These are phyloP conservation scores for Rosa multiflora DNA, from an alignment of 306 rosid genomes.

Conservation along the genomic window DNA sequence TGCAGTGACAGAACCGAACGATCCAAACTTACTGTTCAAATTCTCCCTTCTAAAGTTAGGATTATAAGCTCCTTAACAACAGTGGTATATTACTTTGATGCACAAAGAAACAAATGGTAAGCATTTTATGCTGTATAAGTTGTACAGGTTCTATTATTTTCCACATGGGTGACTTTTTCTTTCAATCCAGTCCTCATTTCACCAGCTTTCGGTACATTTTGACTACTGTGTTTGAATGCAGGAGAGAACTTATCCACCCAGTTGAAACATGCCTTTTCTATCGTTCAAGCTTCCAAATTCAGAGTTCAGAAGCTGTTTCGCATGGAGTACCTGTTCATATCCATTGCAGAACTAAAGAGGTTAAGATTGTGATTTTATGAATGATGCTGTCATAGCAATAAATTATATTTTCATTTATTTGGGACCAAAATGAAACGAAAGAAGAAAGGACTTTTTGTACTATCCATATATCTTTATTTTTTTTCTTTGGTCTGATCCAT, in stretches of 20 bases:
- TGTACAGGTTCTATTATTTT: slow-evolving; percentile 25
- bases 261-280: slow-evolving; percentile 63
- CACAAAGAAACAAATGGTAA: slow-evolving; percentile 62
- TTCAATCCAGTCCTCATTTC: slow-evolving; percentile 11
- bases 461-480: slow-evolving; percentile 13
- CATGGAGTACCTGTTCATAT: slow-evolving; percentile 63
- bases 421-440: not conserved
- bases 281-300: slow-evolving; percentile 50
- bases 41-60: slow-evolving; percentile 61
- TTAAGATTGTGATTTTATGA: slow-evolving; percentile 29
- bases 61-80: slow-evolving; percentile 63
- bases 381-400: slow-evolving; percentile 22
- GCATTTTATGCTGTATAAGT: slow-evolving; percentile 25
- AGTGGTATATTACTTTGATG: slow-evolving; percentile 63
- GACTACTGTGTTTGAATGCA: slow-evolving; percentile 33
- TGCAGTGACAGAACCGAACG: slow-evolving; percentile 46
- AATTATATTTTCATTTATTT: not conserved
- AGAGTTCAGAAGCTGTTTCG: slow-evolving; percentile 45
- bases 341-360: slow-evolving; percentile 76
- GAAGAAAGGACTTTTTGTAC: slow-evolving; percentile 18
- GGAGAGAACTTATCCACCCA: slow-evolving; percentile 77
- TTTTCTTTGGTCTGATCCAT: not conserved
- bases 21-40: slow-evolving; percentile 59
- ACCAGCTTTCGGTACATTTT: slow-evolving; percentile 10
- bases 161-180: not conserved